Conservation (phyloP, 1,284 basidiomycete genomes). For the Tilletia caries region DNA sequence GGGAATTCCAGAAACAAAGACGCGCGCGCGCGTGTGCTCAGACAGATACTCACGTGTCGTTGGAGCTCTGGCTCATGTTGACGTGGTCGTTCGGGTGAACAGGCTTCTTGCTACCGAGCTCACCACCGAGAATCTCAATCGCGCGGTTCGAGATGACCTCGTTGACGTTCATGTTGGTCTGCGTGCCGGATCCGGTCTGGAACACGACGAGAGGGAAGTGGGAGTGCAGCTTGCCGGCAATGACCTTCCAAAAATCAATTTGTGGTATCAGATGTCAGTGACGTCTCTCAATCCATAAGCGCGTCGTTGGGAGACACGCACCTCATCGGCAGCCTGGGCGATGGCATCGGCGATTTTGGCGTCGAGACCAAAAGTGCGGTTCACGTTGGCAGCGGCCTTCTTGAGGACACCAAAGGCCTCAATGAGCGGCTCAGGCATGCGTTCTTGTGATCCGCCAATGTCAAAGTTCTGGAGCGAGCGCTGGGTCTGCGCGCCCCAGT, state of each 20-base stretch:
- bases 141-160: slow-evolving; percentile 99
- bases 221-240: slow-evolving; percentile 75
- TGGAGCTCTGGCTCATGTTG: slow-evolving; percentile 98
- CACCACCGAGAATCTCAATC: slow-evolving; percentile 92
- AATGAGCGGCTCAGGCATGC: slow-evolving; percentile 88
- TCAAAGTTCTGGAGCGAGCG: slow-evolving; percentile 97
- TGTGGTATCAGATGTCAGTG: not conserved
- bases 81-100: slow-evolving; percentile 99
- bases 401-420: slow-evolving; percentile 97
- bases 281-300: slow-evolving; percentile 56
- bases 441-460: slow-evolving; percentile 89
- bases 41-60: slow-evolving; percentile 72
- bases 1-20: too few species aligned
- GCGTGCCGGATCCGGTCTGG: slow-evolving; percentile 98
- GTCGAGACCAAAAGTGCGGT: slow-evolving; percentile 85
- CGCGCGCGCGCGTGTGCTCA: too few species aligned
- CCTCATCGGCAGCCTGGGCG: slow-evolving; percentile 86
- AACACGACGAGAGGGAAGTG: slow-evolving; percentile 99
- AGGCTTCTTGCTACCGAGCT: slow-evolving; percentile 92
- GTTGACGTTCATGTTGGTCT: slow-evolving; percentile 99
- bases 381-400: slow-evolving; percentile 92
- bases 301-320: not conserved
- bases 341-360: slow-evolving; percentile 84
- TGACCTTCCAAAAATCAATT: slow-evolving; percentile 64
- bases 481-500: slow-evolving; percentile 99